Conservation (phyloP, 1,284 basidiomycete genomes). For the Kwoniella shivajii region DNA sequence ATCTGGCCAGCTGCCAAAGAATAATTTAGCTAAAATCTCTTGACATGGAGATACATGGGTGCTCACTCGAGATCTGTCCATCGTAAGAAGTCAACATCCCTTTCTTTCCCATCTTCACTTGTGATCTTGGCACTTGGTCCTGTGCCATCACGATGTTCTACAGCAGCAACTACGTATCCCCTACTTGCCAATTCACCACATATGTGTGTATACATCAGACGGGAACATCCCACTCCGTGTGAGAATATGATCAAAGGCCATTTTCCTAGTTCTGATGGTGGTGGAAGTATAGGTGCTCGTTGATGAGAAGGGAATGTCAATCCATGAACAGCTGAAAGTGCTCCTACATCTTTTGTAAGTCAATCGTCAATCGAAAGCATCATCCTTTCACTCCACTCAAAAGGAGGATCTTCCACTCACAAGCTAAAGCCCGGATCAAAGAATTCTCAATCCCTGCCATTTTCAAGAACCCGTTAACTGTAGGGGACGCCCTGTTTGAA, state of each 20-base stretch:
- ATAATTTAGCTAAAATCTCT: no score
- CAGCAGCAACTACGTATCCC: constrained; percentile 57
- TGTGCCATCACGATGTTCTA: constrained; percentile 60
- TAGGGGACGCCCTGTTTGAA: constrained; percentile 44
- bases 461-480: constrained; percentile 53
- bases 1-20: constrained; percentile 46
- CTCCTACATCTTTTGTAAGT: constrained; percentile 32
- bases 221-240: constrained; percentile 55
- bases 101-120: constrained; percentile 41
- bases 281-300: constrained; percentile 44
- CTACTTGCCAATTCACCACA: constrained; percentile 56
- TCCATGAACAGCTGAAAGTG: constrained; percentile 51
- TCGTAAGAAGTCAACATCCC: constrained; percentile 50
- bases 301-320: constrained; percentile 53
- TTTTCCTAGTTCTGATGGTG: constrained; percentile 20
- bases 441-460: constrained; percentile 52
- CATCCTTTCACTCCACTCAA: neutral
- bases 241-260: constrained; percentile 56
- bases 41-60: no score
- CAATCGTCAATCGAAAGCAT: neutral
- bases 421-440: constrained; percentile 40
- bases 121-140: constrained; percentile 54
- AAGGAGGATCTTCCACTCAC: constrained; percentile 12
- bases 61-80: constrained; percentile 51
- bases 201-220: constrained; percentile 55